phyloP scores from a whole-genome alignment of 305 asterid genomes.

The Fraxinus xanthoxyloides region DNA sequence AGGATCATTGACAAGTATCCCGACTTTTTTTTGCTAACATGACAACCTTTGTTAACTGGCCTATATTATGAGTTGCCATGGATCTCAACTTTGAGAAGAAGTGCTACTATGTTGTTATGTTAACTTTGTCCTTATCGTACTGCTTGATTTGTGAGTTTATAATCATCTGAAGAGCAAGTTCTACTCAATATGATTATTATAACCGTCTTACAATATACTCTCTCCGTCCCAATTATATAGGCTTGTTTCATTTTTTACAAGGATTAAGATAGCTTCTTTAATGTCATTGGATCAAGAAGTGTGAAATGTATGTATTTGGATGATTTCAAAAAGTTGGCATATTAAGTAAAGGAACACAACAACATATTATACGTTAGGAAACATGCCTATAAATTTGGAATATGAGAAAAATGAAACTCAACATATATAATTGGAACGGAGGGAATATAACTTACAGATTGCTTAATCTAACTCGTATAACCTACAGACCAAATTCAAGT shows the following conservation, averaged over 20 bases:
- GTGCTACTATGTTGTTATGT: not conserved
- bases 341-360: too few relatives aligned
- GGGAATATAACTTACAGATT: too few relatives aligned
- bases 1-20: not conserved
- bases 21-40: not conserved
- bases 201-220: not conserved
- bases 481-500: not conserved
- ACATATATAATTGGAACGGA: too few relatives aligned
- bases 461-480: not conserved
- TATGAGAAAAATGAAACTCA: too few relatives aligned
- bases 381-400: too few relatives aligned
- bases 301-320: too few relatives aligned
- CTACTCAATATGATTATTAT: not conserved
- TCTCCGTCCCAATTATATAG: too few relatives aligned
- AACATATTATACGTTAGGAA: too few relatives aligned
- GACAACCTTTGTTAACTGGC: not conserved
- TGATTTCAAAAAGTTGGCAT: too few relatives aligned
- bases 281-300: too few relatives aligned
- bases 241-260: too few relatives aligned
- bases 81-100: not conserved
- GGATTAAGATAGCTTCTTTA: too few relatives aligned
- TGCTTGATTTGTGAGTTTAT: not conserved
- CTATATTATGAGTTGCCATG: not conserved
- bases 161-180: not conserved
- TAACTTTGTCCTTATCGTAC: not conserved